Evolutionary conservation across 169 alveolate species (phyloP).

Genomic region (Miamiensis avidus): DNA sequence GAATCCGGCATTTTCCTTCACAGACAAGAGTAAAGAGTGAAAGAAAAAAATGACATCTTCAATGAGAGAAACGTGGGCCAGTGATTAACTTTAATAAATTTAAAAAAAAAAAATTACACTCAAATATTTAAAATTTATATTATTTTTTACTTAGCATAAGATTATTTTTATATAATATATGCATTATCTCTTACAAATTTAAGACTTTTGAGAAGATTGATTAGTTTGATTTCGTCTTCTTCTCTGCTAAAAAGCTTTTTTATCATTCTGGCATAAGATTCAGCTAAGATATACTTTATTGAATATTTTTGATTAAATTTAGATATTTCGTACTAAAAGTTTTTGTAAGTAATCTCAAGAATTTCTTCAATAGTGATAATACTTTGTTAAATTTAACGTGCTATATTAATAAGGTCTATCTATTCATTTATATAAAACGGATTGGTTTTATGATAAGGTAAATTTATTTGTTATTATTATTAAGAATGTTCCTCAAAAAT

Average conservation of each 20-base stretch:
- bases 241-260: background rate
- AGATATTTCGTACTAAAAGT: background rate
- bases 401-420: background rate
- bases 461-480: no score
- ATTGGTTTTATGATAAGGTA: background rate
- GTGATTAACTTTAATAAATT: background rate
- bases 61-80: background rate
- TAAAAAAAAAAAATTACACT: no score
- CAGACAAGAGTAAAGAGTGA: background rate
- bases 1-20: background rate
- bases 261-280: background rate
- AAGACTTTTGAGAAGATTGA: background rate
- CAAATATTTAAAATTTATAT: no score
- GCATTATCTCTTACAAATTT: background rate
- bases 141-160: no score
- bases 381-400: background rate
- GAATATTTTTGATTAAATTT: background rate
- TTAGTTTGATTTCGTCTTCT: background rate
- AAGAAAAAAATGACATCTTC: background rate
- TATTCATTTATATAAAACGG: no score
- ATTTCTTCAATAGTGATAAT: background rate
- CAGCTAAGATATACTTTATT: background rate
- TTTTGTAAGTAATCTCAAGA: background rate
- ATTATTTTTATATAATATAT: no score
- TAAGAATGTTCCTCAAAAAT: background rate